Percentiles rank a stretch among this genome's conserved stretches.
phyloP scores from a whole-genome alignment of 2,329 filamentous ascomycete species.

The Exophiala viscosa region DNA sequence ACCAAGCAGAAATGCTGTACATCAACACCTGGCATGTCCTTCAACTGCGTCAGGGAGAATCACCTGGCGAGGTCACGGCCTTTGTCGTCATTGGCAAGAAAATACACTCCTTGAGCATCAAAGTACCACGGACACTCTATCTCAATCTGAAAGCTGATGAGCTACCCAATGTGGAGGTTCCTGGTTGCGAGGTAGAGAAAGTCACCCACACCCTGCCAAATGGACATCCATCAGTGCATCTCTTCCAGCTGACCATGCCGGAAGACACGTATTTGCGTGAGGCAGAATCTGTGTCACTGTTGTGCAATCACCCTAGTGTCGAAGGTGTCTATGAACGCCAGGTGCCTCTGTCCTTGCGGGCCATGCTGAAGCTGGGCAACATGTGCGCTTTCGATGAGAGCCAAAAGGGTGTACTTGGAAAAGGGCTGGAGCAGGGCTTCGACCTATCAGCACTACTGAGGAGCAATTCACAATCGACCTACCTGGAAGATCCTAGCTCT shows the following conservation, averaged over 20 bases:
- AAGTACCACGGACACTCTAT: conserved; percentile 84
- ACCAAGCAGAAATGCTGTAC: conserved; percentile 85
- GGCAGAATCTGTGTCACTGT: conserved; percentile 70
- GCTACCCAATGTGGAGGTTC: conserved; percentile 81
- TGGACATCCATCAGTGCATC: conserved; percentile 85
- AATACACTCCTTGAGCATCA: conserved; percentile 80
- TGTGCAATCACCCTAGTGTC: conserved; percentile 90
- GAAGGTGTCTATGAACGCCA: conserved; percentile 97
- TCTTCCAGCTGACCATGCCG: conserved; percentile 88
- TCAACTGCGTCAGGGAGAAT: conserved; percentile 77
- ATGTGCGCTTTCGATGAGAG: conserved; percentile 89
- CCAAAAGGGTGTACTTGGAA: conserved; percentile 85
- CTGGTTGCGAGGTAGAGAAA: conserved; percentile 84
- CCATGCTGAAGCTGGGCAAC: conserved; percentile 84
- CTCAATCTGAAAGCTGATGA: conserved; percentile 86
- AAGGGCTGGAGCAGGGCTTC: conserved; percentile 89
- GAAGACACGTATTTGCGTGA: conserved; percentile 86
- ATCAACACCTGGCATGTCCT: conserved; percentile 93
- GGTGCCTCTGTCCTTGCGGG: conserved; percentile 79
- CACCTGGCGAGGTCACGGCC: conserved; percentile 78
- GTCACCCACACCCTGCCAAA: conserved; percentile 92
- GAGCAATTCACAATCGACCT: conserved; percentile 64
- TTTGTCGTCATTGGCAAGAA: conserved; percentile 92
- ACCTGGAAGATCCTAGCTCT: conserved; percentile 66
- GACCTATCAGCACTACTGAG: conserved; percentile 73